phyloP scores from a whole-genome alignment of 2,329 filamentous ascomycete genomes.

The Xylariaceae sp. region DNA sequence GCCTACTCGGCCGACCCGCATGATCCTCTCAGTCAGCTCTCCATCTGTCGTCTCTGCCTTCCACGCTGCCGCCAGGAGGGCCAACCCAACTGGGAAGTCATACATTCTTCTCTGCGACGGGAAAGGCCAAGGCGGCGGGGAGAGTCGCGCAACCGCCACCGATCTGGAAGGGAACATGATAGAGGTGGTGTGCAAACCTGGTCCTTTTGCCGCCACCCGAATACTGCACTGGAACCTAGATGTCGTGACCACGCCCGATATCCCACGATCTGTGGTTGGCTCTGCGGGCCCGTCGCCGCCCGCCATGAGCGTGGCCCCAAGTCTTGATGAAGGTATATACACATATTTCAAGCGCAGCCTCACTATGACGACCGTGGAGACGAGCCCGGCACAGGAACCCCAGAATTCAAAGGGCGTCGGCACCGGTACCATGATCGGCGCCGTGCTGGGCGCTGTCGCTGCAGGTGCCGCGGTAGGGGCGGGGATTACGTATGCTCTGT shows the following conservation, averaged over 20 bases:
- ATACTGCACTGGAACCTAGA: conserved; percentile 48
- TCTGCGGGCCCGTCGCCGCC: conserved; percentile 19
- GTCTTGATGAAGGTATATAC: conserved; percentile 22
- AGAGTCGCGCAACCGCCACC: conserved; percentile 52
- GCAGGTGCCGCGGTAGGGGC: conserved; percentile 65
- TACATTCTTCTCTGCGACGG: conserved; percentile 23
- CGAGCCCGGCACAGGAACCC: conserved; percentile 20
- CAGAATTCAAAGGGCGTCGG: conserved; percentile 22
- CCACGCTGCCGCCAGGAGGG: conserved; percentile 62
- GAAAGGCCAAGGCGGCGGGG: conserved; percentile 24
- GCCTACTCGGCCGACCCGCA: conserved; percentile 37
- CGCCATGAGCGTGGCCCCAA: conserved; percentile 19
- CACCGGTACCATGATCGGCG: conserved; percentile 62
- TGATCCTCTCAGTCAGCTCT: conserved; percentile 64
- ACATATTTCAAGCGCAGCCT: conserved; percentile 29
- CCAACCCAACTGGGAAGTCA: conserved; percentile 37
- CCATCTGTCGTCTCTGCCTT: conserved; percentile 64
- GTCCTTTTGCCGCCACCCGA: conserved; percentile 35
- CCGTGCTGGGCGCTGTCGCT: conserved; percentile 66
- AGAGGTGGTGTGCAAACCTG: conserved; percentile 59
- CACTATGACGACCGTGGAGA: conserved; percentile 32
- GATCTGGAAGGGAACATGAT: conserved; percentile 83
- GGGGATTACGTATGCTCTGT: conserved; percentile 64
- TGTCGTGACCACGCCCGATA: conserved; percentile 30
- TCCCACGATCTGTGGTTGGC: conserved; percentile 20